Evolutionary conservation across 2,329 filamentous ascomycete species (phyloP).

Genomic region (Mariannaea elegans): DNA sequence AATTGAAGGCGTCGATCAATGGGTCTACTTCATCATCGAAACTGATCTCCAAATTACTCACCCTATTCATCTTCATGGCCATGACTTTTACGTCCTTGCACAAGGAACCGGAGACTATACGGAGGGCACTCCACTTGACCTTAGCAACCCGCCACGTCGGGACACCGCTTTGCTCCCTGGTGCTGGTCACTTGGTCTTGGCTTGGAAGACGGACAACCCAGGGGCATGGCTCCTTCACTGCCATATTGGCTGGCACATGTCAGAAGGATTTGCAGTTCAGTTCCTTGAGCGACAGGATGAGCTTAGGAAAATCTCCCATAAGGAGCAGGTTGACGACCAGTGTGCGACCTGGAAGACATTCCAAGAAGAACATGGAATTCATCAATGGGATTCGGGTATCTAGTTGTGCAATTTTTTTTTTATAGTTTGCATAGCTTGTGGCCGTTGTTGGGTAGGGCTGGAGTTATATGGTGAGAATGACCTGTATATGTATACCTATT

Average conservation of each 20-base stretch:
- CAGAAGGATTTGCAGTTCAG: slow-evolving; percentile 26
- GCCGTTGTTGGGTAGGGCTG: neutral
- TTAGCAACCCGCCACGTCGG: slow-evolving; percentile 58
- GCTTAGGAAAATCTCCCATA: neutral
- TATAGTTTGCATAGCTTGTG: neutral
- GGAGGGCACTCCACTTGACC: slow-evolving; percentile 18
- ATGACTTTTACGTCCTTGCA: too few species aligned
- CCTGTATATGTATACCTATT: too few species aligned
- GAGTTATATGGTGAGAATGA: neutral
- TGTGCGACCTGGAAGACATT: slow-evolving; percentile 11
- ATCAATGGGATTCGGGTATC: slow-evolving; percentile 24
- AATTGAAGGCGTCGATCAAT: slow-evolving; percentile 36
- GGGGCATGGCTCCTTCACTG: slow-evolving; percentile 61
- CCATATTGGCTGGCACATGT: slow-evolving; percentile 48
- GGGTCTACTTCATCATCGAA: slow-evolving; percentile 44
- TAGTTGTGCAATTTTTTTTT: neutral
- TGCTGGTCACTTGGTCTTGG: slow-evolving; percentile 57
- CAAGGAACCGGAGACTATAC: slow-evolving; percentile 35
- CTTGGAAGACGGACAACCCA: slow-evolving; percentile 59
- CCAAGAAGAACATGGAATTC: slow-evolving; percentile 4
- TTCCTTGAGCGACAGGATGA: slow-evolving; percentile 21
- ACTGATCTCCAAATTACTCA: slow-evolving; percentile 38
- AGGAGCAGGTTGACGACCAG: slow-evolving; percentile 4
- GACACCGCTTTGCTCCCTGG: slow-evolving; percentile 59
- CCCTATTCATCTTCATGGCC: slow-evolving; percentile 50